Percentiles rank a stretch among this genome's conserved stretches.
Evolutionary conservation across 371 early-diverging fungal genomes (phyloP).

Genomic region (Rhizopus arrhizus): DNA sequence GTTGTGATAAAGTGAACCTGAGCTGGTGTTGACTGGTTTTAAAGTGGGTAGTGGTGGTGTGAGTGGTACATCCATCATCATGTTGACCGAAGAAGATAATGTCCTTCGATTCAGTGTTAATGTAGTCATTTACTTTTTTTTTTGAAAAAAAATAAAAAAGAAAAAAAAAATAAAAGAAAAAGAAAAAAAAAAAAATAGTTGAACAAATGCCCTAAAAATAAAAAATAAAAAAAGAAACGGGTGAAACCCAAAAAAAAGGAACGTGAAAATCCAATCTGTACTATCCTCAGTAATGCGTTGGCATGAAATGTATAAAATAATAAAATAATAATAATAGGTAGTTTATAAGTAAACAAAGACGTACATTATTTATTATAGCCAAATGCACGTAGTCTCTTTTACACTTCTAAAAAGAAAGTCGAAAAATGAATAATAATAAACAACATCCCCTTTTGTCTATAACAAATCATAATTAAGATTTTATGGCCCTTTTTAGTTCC

Average conservation of each 20-base stretch:
- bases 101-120: conserved; percentile 1
- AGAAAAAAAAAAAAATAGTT: neutral
- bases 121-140: conserved; percentile 3
- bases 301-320: neutral
- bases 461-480: no score
- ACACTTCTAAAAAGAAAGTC: no score
- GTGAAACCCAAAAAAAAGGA: conserved; percentile 6
- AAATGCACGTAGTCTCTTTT: no score
- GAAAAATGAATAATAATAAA: no score
- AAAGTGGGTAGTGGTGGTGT: conserved; percentile 23
- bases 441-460: no score
- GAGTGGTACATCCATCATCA: neutral
- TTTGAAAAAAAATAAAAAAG: neutral
- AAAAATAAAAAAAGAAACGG: conserved; percentile 5
- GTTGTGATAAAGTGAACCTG: conserved; percentile 65
- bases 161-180: conserved; percentile 5
- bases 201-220: neutral
- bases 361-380: conserved; percentile 4
- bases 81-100: conserved; percentile 1
- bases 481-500: no score
- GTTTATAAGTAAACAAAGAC: conserved; percentile 24
- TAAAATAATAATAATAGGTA: conserved; percentile 1
- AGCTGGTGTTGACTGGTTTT: conserved; percentile 14
- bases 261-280: neutral
- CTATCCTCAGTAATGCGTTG: conserved; percentile 9